Evolutionary conservation across 768 basidiomycete species (phyloP).

Genomic region (Pleurotus sapidus): DNA sequence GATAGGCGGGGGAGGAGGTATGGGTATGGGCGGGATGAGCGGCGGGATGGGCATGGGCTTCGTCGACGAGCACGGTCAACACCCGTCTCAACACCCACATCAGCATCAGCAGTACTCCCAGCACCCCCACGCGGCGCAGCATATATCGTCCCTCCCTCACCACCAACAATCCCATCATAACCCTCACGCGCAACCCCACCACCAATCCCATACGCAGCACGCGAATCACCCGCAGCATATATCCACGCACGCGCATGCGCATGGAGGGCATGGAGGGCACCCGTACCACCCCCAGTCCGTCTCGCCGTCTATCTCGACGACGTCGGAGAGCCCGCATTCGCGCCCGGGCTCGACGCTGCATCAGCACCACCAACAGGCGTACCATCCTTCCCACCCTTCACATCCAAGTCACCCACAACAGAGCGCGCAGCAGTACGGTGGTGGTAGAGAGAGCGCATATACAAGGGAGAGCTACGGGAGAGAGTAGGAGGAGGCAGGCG

Average conservation of each 20-base stretch:
- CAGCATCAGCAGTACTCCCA: conserved; percentile 45
- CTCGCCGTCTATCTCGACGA: conserved; percentile 8
- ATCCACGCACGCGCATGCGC: no score
- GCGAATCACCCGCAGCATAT: no score
- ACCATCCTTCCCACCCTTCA: background rate
- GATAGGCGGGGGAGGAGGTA: no score
- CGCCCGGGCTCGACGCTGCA: background rate
- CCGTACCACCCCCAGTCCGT: background rate
- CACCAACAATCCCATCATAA: conserved; percentile 5
- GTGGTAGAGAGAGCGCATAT: no score
- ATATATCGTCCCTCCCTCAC: conserved; percentile 15
- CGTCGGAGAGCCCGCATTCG: conserved; percentile 6
- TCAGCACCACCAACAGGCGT: background rate
- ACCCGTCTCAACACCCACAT: conserved; percentile 10
- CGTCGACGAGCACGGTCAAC: background rate
- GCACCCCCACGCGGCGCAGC: conserved; percentile 54
- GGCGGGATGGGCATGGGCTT: no score
- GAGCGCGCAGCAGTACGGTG: no score
- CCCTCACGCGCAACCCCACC: background rate
- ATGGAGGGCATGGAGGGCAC: no score
- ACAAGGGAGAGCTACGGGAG: no score
- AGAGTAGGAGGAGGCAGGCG: no score
- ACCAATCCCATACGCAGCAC: no score
- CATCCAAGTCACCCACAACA: background rate
- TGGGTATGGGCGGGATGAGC: no score